Base-by-base conservation (phyloP, 1,284 basidiomycete species). In the Apiotrichum montevideense region DNA sequence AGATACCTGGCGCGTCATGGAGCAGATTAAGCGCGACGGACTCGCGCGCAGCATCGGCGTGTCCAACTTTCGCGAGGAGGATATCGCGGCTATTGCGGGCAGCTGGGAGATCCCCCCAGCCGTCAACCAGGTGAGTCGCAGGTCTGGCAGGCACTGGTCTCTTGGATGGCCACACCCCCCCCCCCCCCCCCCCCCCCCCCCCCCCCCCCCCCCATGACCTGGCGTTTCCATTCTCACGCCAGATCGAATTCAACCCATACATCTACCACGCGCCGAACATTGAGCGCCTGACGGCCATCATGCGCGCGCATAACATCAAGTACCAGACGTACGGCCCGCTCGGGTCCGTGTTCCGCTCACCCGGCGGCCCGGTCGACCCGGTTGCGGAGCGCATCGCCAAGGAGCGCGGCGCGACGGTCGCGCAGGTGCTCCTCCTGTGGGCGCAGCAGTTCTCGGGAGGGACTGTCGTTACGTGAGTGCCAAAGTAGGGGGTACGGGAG, bases 161-260 rank as follows among this genome's bases (percentile, higher is more conserved):
- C 15, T 21, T 32, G 7, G 21, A 8, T 4, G 9, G 2, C 32
- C 45, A 6, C 7, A 46, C n/a, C 45, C 4, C n/a, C 32, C 33
- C 15, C n/a, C 32, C 33, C 15, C n/a, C 32, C 33, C 15, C n/a
- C 32, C 33, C 15, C n/a, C 32, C 33, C 15, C n/a, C 32, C 33
- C 15, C n/a, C 32, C 33, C 15, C n/a, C 32, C 33, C 15, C n/a
- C 32, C 33, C 15, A 14, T 13, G 14, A 7, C 44, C 11, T 4
- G 10, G 29, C 3, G n/a, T 35, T 35, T n/a, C 13, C 10, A 6
- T 35, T 47, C 51, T 59, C 44, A 34, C 32, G 2, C 3, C 56
- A 86, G 87, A 84, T 92, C 55, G 88, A 92, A 71, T 83, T 85
- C 57, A 88, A 93, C 70, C 88, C 90, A 4, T 88, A 90, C 71